These are phyloP conservation scores for Elaeis guineensis DNA, from an alignment of 176 grass and related monocot species.

Conservation along the genomic window DNA sequence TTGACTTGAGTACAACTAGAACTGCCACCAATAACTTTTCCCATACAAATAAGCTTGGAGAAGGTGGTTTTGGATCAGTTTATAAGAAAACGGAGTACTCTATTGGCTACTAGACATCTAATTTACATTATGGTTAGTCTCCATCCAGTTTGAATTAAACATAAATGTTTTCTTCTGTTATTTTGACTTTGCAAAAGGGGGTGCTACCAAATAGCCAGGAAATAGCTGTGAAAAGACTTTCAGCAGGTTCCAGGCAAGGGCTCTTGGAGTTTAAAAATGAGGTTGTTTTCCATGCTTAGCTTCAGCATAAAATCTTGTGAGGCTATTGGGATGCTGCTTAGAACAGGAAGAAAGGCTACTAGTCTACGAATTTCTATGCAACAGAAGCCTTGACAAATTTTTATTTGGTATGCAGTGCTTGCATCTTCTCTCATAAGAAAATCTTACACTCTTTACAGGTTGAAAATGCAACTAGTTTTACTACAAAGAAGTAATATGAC, in stretches of 20 bases:
- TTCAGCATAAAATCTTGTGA: slow-evolving; percentile 2
- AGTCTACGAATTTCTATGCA: not conserved
- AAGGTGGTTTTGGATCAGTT: slow-evolving; percentile 7
- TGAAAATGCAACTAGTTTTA: too few relatives aligned
- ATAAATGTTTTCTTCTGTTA: not conserved
- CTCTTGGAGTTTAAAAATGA: not conserved
- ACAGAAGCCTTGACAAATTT: slow-evolving; percentile 4
- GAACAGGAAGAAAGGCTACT: slow-evolving; percentile 3
- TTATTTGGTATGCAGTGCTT: not conserved
- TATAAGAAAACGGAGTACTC: not conserved
- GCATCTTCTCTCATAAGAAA: not conserved
- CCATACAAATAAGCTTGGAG: not conserved
- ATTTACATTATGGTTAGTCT: too few relatives aligned
- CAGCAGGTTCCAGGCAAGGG: not conserved
- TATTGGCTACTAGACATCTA: too few relatives aligned
- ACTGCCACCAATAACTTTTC: slow-evolving; percentile 1
- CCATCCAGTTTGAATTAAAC: too few relatives aligned
- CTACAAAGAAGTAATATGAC: too few relatives aligned
- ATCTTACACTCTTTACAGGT: not conserved
- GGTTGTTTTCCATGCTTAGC: not conserved
- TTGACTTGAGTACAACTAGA: not conserved
- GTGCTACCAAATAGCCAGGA: not conserved
- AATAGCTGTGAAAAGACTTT: slow-evolving; percentile 6
- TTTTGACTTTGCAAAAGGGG: not conserved
- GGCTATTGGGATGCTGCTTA: not conserved